Percentiles rank a stretch among this genome's conserved stretches.
These are phyloP conservation scores for Ulvella scutata DNA, from an alignment of 139 green algal genomes.

Conservation along the genomic window DNA sequence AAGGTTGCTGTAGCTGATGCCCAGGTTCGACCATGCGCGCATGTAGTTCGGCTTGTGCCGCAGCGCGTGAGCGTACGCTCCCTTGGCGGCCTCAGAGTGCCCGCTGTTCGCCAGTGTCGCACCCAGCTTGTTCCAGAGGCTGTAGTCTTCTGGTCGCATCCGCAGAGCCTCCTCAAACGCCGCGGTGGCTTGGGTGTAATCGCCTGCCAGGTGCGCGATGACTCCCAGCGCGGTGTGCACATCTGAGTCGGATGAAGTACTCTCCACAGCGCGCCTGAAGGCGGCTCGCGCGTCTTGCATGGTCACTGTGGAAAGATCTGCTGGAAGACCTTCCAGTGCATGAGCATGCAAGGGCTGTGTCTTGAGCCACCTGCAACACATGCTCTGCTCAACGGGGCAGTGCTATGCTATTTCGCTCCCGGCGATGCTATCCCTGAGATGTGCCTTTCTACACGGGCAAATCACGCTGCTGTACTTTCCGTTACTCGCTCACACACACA, in stretches of 20 bases:
- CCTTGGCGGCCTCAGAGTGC: conserved; percentile 56
- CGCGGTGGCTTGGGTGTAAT: conserved; percentile 61
- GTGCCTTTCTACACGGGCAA: too few species aligned
- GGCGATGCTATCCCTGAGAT: too few species aligned
- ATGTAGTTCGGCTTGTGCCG: conserved; percentile 99
- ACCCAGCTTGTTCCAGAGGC: conserved; percentile 94
- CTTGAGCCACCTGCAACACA: conserved; percentile 64
- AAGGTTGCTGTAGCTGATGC: conserved; percentile 82
- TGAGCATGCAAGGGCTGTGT: conserved; percentile 33
- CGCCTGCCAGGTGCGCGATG: conserved; percentile 68
- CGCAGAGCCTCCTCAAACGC: conserved; percentile 57
- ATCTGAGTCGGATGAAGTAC: conserved; percentile 52
- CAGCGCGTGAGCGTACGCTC: conserved; percentile 68
- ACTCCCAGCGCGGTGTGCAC: conserved; percentile 81
- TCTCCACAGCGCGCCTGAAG: conserved; percentile 24
- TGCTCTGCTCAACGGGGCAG: too few species aligned
- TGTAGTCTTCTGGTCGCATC: conserved; percentile 61
- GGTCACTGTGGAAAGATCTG: not conserved
- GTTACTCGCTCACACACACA: too few species aligned
- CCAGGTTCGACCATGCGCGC: conserved; percentile 97
- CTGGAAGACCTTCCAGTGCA: conserved; percentile 6
- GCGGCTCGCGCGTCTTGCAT: conserved; percentile 9
- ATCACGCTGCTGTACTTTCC: too few species aligned
- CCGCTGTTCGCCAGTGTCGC: conserved; percentile 80
- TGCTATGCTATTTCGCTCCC: too few species aligned